Evolutionary conservation across 495 filamentous ascomycete species (phyloP), one percentile per base, ranked within the genome.

Genomic region (Neurospora sp.): DNA sequence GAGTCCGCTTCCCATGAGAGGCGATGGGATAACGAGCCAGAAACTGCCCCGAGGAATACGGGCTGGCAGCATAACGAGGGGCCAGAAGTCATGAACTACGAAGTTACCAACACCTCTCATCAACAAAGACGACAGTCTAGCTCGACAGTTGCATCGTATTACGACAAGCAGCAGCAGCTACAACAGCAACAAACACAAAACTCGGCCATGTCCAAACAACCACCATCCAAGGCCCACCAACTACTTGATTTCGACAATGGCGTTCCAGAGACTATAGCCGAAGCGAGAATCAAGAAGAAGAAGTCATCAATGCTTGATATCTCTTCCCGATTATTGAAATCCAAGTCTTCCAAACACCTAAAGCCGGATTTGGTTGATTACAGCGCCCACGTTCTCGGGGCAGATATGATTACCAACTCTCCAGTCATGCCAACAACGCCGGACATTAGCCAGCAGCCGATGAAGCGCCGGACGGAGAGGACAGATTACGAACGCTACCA

Each of bases 111-210:
- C 66, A 76, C 77, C 9, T 82, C 83, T 36, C 84, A 77, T 72
- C 76, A 82, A 71, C 82, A 82, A 13, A 79, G 83, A 38, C 83
- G 82, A 3, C 79, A 82, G 73, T 88, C 86, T 17, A 84, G 81
- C 70, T 89, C 87, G 6, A 89, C 86, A 42, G 78, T 85, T 73
- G 80, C 79, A 70, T 86, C 86, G 1, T 84, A 84, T 74, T 88
- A 88, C 75, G 87, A 89, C 76, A 82, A 86, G 70, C 73, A 81
- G 24, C 86, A 85, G 70, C 79, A 84, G 39, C 81, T 87, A 85
- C 87, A 74, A 88, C 86, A 8, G 54, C 86, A 87, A 72, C 87
- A 89, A 74, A 88, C 86, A 10, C 86, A 86, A 1, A 84, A 80
- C 71, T 88, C 86, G 21, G 84, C 86, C 42, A 86, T 88, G 81